Evolutionary conservation across 345 rosid genomes (phyloP).

Genomic region (Dipteronia sinensis): DNA sequence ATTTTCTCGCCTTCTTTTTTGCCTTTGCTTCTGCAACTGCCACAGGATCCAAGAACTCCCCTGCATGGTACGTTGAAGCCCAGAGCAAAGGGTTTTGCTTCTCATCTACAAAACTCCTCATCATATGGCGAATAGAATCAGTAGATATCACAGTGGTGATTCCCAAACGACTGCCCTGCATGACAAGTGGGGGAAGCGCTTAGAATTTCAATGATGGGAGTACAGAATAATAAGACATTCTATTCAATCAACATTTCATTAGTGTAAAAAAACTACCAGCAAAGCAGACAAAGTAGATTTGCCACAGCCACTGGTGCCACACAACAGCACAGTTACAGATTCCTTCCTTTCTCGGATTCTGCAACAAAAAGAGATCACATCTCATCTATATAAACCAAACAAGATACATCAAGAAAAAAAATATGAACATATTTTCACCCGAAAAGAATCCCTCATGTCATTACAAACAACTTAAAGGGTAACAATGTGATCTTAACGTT

Average conservation of each 20-base stretch:
- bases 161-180: slow-evolving; percentile 81
- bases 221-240: neutral
- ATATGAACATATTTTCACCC: neutral
- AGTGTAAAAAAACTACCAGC: slow-evolving; percentile 59
- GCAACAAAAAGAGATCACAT: slow-evolving; percentile 36
- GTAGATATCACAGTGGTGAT: slow-evolving; percentile 95
- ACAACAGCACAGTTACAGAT: slow-evolving; percentile 91
- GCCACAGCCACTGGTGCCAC: slow-evolving; percentile 99
- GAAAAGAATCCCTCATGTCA: neutral
- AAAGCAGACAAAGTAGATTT: slow-evolving; percentile 99
- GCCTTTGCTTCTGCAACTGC: slow-evolving; percentile 97
- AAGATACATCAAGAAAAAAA: neutral
- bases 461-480: neutral
- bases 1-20: slow-evolving; percentile 65
- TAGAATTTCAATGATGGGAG: neutral
- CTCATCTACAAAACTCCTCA: slow-evolving; percentile 96
- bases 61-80: slow-evolving; percentile 99
- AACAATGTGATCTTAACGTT: neutral
- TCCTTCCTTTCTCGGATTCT: slow-evolving; percentile 98
- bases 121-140: slow-evolving; percentile 96
- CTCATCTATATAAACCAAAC: neutral
- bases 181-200: neutral
- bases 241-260: neutral
- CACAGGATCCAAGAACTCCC: slow-evolving; percentile 83
- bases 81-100: slow-evolving; percentile 89